phyloP scores from a whole-genome alignment of 1,284 basidiomycete genomes.

The Ganoderma boninense region DNA sequence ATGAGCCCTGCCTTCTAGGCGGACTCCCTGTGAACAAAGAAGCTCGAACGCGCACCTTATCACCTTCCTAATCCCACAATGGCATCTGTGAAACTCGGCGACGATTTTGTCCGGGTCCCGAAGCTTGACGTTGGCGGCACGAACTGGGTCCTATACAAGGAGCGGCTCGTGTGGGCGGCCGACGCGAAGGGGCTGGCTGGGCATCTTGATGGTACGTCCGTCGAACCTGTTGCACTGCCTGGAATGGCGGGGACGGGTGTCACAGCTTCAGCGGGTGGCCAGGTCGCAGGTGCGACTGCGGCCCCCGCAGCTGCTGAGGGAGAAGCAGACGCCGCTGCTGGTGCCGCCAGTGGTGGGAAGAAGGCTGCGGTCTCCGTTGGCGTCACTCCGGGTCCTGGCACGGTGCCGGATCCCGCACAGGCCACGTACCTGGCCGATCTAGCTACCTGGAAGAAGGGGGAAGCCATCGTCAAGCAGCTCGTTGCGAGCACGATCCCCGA shows the following conservation, averaged over 20 bases:
- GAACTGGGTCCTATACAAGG: conserved; percentile 26
- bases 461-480: conserved; percentile 26
- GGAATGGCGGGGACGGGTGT: not conserved
- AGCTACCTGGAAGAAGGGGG: conserved; percentile 22
- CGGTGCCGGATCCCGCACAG: not conserved
- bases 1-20: no score
- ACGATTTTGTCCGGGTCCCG: conserved; percentile 18
- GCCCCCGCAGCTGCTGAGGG: not conserved
- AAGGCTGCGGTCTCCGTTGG: not conserved
- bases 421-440: conserved; percentile 9
- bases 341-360: not conserved
- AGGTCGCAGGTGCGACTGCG: not conserved
- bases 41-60: no score
- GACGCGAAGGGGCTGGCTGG: conserved; percentile 15
- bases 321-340: not conserved
- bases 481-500: conserved; percentile 25
- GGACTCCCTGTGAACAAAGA: no score
- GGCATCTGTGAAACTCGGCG: conserved; percentile 17
- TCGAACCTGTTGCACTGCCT: conserved; percentile 13
- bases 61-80: not conserved
- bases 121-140: conserved; percentile 19
- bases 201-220: conserved; percentile 19
- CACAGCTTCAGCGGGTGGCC: not conserved
- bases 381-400: not conserved
- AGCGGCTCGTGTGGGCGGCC: conserved; percentile 25